Conservation (phyloP, 108 stramenopile genomes). For the Fistulifera pelliculosa region DNA sequence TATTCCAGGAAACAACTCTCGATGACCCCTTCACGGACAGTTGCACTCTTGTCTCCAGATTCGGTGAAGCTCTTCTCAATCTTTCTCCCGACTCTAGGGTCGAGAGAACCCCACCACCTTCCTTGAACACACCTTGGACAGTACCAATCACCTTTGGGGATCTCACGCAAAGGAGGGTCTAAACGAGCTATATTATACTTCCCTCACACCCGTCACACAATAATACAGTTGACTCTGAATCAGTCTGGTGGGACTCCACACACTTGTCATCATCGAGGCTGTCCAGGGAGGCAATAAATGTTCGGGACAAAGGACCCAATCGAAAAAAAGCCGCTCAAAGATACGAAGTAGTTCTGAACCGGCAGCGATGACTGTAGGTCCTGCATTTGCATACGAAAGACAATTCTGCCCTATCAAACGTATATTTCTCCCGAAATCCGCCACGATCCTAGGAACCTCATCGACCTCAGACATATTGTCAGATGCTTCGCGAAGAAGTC, state of each 20-base stretch:
- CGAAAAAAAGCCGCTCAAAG: conserved; percentile 77
- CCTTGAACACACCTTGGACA: conserved; percentile 73
- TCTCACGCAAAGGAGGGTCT: conserved; percentile 52
- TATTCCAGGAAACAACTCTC: conserved; percentile 18
- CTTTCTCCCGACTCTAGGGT: conserved; percentile 65
- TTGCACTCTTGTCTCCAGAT: background rate
- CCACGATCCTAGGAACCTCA: conserved; percentile 35
- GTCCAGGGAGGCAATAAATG: conserved; percentile 38
- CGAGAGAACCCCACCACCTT: conserved; percentile 67
- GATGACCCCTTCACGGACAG: background rate
- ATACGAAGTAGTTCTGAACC: conserved; percentile 70
- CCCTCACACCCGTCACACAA: conserved; percentile 87
- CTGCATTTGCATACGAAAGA: conserved; percentile 54
- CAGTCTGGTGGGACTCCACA: conserved; percentile 57
- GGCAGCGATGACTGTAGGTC: conserved; percentile 55
- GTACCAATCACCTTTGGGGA: conserved; percentile 85
- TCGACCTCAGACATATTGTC: conserved; percentile 6
- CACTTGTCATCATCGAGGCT: conserved; percentile 80
- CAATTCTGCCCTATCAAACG: conserved; percentile 62
- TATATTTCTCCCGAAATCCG: conserved; percentile 66
- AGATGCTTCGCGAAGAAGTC: conserved; percentile 45
- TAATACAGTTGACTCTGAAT: conserved; percentile 64
- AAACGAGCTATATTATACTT: conserved; percentile 78
- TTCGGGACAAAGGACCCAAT: conserved; percentile 79
- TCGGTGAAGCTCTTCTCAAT: conserved; percentile 10